Evolutionary conservation across 2,329 filamentous ascomycete species (phyloP).

Genomic region (Pyricularia grisea): DNA sequence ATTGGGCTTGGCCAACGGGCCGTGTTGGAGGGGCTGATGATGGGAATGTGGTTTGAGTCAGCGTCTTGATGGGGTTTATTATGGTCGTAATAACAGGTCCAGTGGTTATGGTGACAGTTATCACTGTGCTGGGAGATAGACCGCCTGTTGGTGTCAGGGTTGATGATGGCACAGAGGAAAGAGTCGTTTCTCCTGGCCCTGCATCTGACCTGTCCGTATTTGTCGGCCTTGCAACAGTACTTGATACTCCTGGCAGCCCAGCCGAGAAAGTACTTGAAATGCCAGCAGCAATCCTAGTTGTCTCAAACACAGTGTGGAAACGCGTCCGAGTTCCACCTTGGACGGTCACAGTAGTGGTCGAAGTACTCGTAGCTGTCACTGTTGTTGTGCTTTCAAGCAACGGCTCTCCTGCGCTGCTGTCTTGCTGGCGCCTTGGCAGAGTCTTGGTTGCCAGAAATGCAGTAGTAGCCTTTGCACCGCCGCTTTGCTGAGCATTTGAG

Average conservation of each 20-base stretch:
- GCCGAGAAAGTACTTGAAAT: background rate
- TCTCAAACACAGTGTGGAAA: conserved; percentile 13
- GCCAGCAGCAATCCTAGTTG: conserved; percentile 10
- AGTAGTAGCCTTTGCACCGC: background rate
- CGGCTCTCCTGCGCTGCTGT: background rate
- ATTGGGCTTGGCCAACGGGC: background rate
- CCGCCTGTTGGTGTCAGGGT: background rate
- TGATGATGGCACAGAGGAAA: background rate
- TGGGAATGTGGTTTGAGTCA: background rate
- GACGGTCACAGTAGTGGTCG: conserved; percentile 8
- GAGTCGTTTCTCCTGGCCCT: background rate
- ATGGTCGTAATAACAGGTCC: background rate
- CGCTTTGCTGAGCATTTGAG: conserved; percentile 5
- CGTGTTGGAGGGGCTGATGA: background rate
- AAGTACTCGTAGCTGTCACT: conserved; percentile 10
- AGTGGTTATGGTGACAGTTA: background rate
- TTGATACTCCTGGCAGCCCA: background rate
- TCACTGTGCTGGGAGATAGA: background rate
- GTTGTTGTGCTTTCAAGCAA: conserved; percentile 2
- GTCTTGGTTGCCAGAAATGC: background rate
- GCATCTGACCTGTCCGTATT: background rate
- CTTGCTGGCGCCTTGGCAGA: background rate
- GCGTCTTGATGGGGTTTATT: background rate
- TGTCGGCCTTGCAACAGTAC: background rate
- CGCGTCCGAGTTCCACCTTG: conserved; percentile 9